Conservation (phyloP, 345 rosid genomes). For the Citrus trifoliata region DNA sequence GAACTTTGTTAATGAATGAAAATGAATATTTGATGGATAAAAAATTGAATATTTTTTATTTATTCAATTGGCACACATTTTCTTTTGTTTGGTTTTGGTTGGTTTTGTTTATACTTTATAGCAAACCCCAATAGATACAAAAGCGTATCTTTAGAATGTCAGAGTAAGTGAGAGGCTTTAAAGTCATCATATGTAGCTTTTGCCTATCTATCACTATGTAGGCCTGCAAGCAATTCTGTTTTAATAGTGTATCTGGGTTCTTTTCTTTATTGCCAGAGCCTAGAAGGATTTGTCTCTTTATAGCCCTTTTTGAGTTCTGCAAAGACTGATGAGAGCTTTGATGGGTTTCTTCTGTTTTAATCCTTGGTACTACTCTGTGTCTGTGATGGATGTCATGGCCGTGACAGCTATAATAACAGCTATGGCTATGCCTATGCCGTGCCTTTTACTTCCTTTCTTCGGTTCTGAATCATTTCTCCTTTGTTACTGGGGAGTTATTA, state of each 20-base stretch:
- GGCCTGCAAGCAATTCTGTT: conserved; percentile 30
- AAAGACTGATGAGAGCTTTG: conserved; percentile 23
- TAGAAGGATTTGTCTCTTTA: conserved; percentile 24
- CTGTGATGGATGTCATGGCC: conserved; percentile 34
- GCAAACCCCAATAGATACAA: conserved; percentile 21
- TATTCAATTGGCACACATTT: neutral
- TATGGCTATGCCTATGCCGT: neutral
- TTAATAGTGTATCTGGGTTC: conserved; percentile 19
- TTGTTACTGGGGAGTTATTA: conserved; percentile 41
- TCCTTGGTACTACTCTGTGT: conserved; percentile 15
- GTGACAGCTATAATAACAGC: conserved; percentile 37
- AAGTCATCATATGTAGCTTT: conserved; percentile 15
- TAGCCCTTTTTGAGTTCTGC: conserved; percentile 2
- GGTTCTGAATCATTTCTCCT: conserved; percentile 29
- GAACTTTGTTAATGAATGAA: conserved; percentile 9
- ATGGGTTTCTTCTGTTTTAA: conserved; percentile 38
- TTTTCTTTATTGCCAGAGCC: conserved; percentile 20
- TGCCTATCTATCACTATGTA: neutral
- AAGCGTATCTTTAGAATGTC: conserved; percentile 48
- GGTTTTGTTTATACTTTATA: neutral
- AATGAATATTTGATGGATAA: neutral
- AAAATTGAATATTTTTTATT: neutral
- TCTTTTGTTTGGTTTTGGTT: neutral
- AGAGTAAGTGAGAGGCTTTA: conserved; percentile 12
- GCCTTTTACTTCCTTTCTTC: conserved; percentile 26